These are phyloP conservation scores for Alternaria consortialis DNA, from an alignment of 2,329 filamentous ascomycete genomes.

Conservation along the genomic window DNA sequence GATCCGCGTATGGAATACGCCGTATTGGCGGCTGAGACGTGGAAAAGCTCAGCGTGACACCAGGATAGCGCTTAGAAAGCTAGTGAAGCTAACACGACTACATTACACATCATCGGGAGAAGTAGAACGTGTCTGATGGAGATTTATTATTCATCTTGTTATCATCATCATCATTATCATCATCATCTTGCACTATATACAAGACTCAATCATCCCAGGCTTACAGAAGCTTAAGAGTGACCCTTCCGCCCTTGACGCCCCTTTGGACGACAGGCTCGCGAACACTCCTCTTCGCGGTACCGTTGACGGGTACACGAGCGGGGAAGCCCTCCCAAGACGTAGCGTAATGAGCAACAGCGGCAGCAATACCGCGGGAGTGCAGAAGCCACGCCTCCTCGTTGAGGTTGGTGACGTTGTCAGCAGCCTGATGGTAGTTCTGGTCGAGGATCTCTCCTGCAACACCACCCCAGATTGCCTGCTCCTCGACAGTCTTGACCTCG, in stretches of 20 bases:
- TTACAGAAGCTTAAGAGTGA: background rate
- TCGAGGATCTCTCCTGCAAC: conserved; percentile 29
- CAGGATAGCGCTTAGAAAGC: background rate
- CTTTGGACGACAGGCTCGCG: background rate
- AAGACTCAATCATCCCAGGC: background rate
- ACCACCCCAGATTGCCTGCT: conserved; percentile 48
- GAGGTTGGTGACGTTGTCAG: conserved; percentile 50
- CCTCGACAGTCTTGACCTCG: conserved; percentile 49
- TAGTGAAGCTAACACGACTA: background rate
- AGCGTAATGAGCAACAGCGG: conserved; percentile 46
- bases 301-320: conserved; percentile 19
- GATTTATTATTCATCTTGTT: background rate
- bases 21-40: conserved; percentile 2
- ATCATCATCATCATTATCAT: background rate
- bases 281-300: conserved; percentile 14
- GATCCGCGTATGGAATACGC: background rate
- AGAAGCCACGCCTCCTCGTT: conserved; percentile 40
- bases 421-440: conserved; percentile 42
- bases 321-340: conserved; percentile 40
- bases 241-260: background rate
- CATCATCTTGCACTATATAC: background rate
- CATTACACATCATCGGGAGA: background rate
- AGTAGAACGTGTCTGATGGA: background rate
- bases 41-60: background rate
- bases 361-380: conserved; percentile 47